A percentile compares a stretch with the other conserved stretches of the same genome.
Conservation (phyloP, 139 green algal genomes). For the Coccomyxa sp. region DNA sequence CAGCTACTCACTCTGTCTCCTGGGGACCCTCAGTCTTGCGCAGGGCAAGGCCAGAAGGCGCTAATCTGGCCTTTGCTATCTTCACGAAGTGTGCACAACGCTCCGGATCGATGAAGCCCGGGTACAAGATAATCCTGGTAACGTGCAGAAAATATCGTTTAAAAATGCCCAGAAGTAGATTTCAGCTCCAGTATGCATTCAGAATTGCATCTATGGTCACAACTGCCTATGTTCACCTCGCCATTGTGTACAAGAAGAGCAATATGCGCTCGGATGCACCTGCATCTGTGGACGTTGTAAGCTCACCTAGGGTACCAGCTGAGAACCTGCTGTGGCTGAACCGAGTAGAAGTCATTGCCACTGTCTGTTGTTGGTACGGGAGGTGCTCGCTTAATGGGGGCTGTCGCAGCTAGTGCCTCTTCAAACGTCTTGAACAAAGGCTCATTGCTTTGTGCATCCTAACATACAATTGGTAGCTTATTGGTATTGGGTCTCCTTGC, state of each 20-base stretch:
- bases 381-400: background rate
- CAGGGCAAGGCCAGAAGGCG: constrained; percentile 34
- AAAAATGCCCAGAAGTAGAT: background rate
- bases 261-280: too few relatives aligned
- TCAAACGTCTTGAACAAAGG: background rate
- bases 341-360: background rate
- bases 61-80: constrained; percentile 29
- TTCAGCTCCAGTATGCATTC: background rate
- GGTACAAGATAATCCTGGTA: constrained; percentile 18
- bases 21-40: constrained; percentile 33
- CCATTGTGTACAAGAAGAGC: too few relatives aligned
- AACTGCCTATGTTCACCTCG: background rate
- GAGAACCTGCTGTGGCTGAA: constrained; percentile 39
- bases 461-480: background rate
- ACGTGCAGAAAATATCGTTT: background rate
- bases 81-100: constrained; percentile 33
- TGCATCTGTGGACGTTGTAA: background rate
- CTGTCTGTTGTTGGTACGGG: background rate
- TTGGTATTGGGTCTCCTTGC: background rate
- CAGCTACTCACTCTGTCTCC: background rate
- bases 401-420: background rate
- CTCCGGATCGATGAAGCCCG: constrained; percentile 33
- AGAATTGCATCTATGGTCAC: background rate
- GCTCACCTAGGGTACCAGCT: constrained; percentile 33
- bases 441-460: background rate